Conservation (phyloP, 176 grass and related monocot genomes). For the Dactylis glomerata region DNA sequence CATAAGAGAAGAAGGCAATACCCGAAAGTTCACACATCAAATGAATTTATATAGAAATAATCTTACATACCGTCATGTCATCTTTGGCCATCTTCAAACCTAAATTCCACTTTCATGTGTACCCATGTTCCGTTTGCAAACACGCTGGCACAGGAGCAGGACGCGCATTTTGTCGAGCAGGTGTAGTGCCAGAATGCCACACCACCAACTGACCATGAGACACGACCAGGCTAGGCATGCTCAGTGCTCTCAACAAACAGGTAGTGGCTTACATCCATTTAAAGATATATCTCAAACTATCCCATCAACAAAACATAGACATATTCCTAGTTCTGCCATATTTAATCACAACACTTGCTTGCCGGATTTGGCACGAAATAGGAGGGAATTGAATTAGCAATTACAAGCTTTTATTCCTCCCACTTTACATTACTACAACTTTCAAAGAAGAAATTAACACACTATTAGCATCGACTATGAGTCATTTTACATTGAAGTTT, state of each 20-base stretch:
- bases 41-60: slow-evolving; percentile 3
- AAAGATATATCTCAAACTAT: background rate
- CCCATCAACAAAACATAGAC: background rate
- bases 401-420: background rate
- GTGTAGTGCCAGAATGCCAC: background rate
- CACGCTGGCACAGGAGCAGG: background rate
- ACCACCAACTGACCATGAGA: background rate
- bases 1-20: background rate
- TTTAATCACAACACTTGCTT: background rate
- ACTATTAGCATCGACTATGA: background rate
- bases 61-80: no score
- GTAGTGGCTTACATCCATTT: background rate
- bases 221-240: background rate
- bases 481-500: background rate
- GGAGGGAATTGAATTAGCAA: background rate
- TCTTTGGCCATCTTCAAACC: slow-evolving; percentile 42
- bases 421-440: background rate
- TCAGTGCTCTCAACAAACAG: background rate
- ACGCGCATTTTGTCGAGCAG: background rate
- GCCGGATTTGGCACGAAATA: background rate
- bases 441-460: background rate
- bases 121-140: slow-evolving; percentile 48
- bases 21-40: slow-evolving; percentile 17
- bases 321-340: background rate
- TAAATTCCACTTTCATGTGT: slow-evolving; percentile 44